Base-by-base conservation (phyloP, 2,329 filamentous ascomycete species). In the Capronia epimyces region DNA sequence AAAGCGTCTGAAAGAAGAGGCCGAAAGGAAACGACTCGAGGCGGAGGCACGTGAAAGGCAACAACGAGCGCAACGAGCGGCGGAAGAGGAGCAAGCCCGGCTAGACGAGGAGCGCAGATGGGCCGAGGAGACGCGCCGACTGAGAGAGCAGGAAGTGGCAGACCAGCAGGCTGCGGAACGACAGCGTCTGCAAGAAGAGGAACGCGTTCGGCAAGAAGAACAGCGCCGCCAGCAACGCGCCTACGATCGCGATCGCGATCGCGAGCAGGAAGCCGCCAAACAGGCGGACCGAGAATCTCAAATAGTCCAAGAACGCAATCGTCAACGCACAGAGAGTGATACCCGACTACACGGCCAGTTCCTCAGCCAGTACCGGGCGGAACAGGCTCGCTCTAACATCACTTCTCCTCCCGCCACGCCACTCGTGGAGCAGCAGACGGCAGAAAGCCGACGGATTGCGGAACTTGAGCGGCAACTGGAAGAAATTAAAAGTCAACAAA, bases 291-390 rank as follows among this genome's bases (percentile, higher is more conserved):
- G 83, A 2, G 84, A 89, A 62, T 78, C 80, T 9, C 78, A 77
- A 34, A 67, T 89, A 25, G 79, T 80, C 43, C 75, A 83, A 52
- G 86, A 91, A 63, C 79, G 85, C 42, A 75, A 76, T 61, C 75
- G 79, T 52, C 75, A 80, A 49, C 77, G 80, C 54, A 75, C 74
- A 20, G 73, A 72, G 55, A 84, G 80, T 62, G 83, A 89, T 61
- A 75, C 77, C 31, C 80, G 83, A 55, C 74, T 95, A 18, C 84
- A 83, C 53, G 89, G 89, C 2, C 89, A 95, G 64, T 90, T 84
- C 61, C 77, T 95, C 44, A 91, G 87, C 64, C 86, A 95, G 65
- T 95, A 95, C 65, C 85, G 88, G 66, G 82, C 84, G 16, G 83
- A 88, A 59, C 82, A 86, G 64, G 67, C 75, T 55, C 63, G 67